phyloP scores from a whole-genome alignment of 108 stramenopile species.

The Tribonema minus region DNA sequence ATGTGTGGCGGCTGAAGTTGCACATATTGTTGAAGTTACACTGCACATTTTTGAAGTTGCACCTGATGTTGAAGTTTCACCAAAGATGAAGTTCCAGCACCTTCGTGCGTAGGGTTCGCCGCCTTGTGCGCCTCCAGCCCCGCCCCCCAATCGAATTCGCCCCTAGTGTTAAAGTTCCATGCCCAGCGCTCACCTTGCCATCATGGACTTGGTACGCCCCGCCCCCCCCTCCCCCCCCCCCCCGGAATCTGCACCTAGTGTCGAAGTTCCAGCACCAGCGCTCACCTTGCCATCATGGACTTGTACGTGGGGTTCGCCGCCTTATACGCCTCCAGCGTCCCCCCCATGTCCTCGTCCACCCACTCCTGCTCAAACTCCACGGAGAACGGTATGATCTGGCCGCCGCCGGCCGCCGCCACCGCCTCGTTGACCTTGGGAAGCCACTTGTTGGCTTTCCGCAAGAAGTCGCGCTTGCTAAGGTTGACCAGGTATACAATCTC shows the following conservation, averaged over 20 bases:
- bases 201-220: too few species aligned
- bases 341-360: conserved; percentile 59
- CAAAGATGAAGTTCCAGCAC: too few species aligned
- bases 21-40: too few species aligned
- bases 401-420: conserved; percentile 92
- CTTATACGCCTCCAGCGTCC: conserved; percentile 49
- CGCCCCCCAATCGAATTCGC: too few species aligned
- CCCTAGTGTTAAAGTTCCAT: too few species aligned
- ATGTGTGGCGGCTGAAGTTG: too few species aligned
- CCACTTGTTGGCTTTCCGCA: conserved; percentile 69
- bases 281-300: conserved; percentile 81
- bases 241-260: too few species aligned
- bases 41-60: too few species aligned
- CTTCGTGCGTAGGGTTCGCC: conserved; percentile 54
- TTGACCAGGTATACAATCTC: conserved; percentile 92
- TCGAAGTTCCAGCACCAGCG: too few species aligned
- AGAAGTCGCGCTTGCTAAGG: conserved; percentile 84
- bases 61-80: too few species aligned
- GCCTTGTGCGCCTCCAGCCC: conserved; percentile 39
- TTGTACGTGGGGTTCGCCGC: conserved; percentile 53
- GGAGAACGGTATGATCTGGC: conserved; percentile 92
- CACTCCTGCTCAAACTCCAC: conserved; percentile 94
- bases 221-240: too few species aligned
- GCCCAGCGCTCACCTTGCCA: too few species aligned
- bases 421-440: conserved; percentile 87